Base-by-base conservation (phyloP, 768 basidiomycete genomes). In the Lepiota venenata region DNA sequence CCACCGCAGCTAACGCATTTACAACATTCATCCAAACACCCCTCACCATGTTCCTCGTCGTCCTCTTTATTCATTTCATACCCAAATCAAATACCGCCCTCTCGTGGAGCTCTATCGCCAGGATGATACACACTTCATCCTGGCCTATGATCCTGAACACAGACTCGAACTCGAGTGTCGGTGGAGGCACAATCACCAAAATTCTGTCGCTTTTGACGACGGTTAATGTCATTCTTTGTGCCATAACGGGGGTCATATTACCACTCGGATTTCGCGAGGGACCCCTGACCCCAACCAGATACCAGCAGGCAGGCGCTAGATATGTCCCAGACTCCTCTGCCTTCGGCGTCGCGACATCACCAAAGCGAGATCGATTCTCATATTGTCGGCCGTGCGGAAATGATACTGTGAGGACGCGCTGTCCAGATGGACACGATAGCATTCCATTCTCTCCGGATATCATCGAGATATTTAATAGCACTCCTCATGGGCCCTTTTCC, bases 41-140 rank as follows among this genome's bases (percentile, higher is more conserved):
- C 25, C 50, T 62, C 25, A 56, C 29, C 3, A 58, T 65, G 37
- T 58, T 59, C 21, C 50, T 63, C 47, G 60, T 60, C 39, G 58
- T 60, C 5, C 56, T 65, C 42, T 56, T 65, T 12, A 27, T 63
- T 37, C 58, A 60, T 32, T 56, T 48, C 41, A 40, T 61, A 16
- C 61, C 62, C 1, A 43, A 43, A 4, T 50, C 60, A 2, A 59
- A 61, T 38, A 35, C 64, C 2, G 64, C 64, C 6, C 25, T 57
- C n/a, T 53, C 62, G 16, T 65, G 64, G 62, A 65, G 60, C 43
- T 55, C 60, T n/a, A 58, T 63, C 39, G 53, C 58, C 11, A 44
- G 58, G 2, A 54, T 40, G 16, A 49, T 65, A 3, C 64, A 65
- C 36, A 32, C 61, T 7, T 63, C 62, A 2, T 43, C 59, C 2